Evolutionary conservation across 2,329 filamentous ascomycete species (phyloP), one percentile per base, ranked within the genome.

Genomic region (Botrytis byssoidea): DNA sequence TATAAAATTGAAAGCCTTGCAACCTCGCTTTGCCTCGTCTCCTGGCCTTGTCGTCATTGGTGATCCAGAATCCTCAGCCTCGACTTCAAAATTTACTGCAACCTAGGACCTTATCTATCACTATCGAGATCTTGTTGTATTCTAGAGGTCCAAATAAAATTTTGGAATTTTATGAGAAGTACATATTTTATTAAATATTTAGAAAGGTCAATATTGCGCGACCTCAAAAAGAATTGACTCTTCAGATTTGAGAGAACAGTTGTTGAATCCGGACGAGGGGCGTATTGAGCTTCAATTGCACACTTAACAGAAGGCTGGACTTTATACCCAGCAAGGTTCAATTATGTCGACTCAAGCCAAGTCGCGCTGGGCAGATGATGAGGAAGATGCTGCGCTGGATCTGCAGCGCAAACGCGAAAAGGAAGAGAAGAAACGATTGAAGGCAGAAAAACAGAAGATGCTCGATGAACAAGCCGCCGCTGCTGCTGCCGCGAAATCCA

Each of bases 361-460:
- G 75, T 98, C 95, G 69, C 90, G 95, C 83, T 99, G 96, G 96
- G 93, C 93, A 77, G 89, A 94, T 80, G 90, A 92, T 64, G 93
- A 93, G 78, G 93, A 94, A 78, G 94, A 98, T 81, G 89, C 90
- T 35, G 92, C 89, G 61, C 86, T 91, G 60, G 91, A 93, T 74
- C 90, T 90, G 32, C 89, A 90, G 80, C 87, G 90, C 72, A 95
- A 92, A 83, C 88, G 86, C 75, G 93, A 96, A 81, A 98, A 95
- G 83, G 94, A 97, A 83, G 92, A 94, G 79, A 97, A 96, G 86
- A 94, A 92, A 83, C 91, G 92, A 68, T 85, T 90, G 69, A 98
- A 96, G 83, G 91, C 90, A 42, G 92, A 95, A 81, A 97, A 94
- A 83, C 92, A 93, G 77, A 90, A 90, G 74, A 89, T 88, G 79